These are phyloP conservation scores for Monsonia emarginata DNA, from an alignment of 441 rosid genomes.

Conservation along the genomic window DNA sequence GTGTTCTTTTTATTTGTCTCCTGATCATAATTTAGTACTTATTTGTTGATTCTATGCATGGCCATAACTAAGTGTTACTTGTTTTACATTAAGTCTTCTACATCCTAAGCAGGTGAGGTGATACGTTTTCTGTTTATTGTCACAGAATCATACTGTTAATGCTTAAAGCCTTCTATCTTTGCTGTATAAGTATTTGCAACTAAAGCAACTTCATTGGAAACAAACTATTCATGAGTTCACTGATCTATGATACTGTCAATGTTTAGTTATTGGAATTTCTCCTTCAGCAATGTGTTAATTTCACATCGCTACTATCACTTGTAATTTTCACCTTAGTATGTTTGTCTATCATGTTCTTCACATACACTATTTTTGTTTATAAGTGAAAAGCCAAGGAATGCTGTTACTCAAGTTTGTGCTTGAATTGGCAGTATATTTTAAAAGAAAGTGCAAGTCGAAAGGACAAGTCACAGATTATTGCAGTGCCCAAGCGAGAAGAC, in stretches of 20 bases:
- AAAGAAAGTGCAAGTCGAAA: conserved; percentile 30
- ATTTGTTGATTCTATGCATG: background rate
- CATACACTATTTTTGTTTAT: too few relatives aligned
- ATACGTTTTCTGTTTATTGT: background rate
- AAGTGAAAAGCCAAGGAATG: too few relatives aligned
- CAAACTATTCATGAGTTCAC: too few relatives aligned
- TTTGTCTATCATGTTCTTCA: background rate
- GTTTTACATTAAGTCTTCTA: background rate
- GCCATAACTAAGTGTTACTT: background rate
- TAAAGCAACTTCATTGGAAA: too few relatives aligned
- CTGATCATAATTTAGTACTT: background rate
- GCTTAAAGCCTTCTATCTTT: background rate
- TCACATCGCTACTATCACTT: background rate
- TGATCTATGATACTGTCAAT: too few relatives aligned
- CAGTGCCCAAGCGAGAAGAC: conserved; percentile 29
- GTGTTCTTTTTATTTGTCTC: background rate
- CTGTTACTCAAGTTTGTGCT: background rate
- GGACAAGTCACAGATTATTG: conserved; percentile 21
- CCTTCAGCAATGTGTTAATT: background rate
- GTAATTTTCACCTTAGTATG: background rate
- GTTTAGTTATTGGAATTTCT: background rate
- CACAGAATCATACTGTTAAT: background rate
- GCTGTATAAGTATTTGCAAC: background rate
- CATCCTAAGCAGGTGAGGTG: background rate
- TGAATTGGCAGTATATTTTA: conserved; percentile 30